Evolutionary conservation across 768 basidiomycete species (phyloP), one percentile per base, ranked within the genome.

Genomic region (Termitomyces sp.): DNA sequence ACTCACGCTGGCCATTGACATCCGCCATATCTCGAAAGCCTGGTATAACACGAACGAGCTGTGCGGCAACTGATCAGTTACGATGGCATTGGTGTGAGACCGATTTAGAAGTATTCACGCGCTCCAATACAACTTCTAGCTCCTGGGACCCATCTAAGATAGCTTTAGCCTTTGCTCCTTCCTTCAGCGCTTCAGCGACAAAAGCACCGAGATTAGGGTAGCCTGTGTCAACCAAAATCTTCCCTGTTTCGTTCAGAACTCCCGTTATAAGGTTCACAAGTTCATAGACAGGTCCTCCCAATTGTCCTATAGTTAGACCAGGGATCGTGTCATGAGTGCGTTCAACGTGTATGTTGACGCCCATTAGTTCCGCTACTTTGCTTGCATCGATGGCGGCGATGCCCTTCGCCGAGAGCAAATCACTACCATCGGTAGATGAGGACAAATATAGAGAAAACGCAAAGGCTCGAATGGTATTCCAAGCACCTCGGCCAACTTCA

Each of bases 41-140:
- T 38, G 94, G 94, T 62, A 96, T 84, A 10, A 86, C 87, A 25
- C 81, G 76, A 17, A 90, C 87, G 45, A 95, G 78, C 90, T 94
- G 68, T n/a, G 50, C 34, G 57, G 37, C 36, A 60, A 43, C 15
- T 51, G 14, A 62, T 46, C 63, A 65, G 56, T 60, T 64, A 45
- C 65, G 52, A 12, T 50, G 57, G 10, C 10, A 52, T 17, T 17
- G 49, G 59, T 8, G 31, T 45, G 40, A 32, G 43, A 31, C 17
- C 40, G 12, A 43, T 31, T 38, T 34, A 38, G 48, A 67, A n/a
- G n/a, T 59, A 2, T 79, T 67, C 69, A 91, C 91, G 69, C 80
- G 82, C 69, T 86, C 84, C 29, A 94, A 72, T 48, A 91, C 72
- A 47, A 79, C 71, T 56, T 91, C 88, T n/a, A 84, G 76, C 52